Conservation (phyloP, 495 filamentous ascomycete genomes). For the Trichodelitschia bisporula region DNA sequence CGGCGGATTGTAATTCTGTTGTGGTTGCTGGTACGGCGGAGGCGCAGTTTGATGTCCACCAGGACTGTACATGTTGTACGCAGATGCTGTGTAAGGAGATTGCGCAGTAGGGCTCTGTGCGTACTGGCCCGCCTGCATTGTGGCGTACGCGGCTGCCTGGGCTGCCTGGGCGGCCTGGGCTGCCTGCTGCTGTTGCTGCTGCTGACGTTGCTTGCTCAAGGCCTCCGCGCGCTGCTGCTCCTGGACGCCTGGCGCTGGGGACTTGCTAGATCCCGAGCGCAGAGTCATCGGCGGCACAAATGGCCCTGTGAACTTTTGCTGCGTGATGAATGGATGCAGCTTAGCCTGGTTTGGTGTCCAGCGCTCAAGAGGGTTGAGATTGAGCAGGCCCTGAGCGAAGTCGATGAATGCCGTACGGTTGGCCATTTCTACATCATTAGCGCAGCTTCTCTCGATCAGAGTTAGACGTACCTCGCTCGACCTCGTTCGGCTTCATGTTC, state of each 20-base stretch:
- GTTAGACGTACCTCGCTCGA: conserved; percentile 60
- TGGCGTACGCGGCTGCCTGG: conserved; percentile 27
- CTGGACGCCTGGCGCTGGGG: conserved; percentile 86
- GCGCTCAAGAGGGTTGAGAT: conserved; percentile 85
- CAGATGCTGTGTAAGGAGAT: conserved; percentile 12
- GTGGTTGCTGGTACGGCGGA: conserved; percentile 52
- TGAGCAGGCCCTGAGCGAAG: conserved; percentile 85
- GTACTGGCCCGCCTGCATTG: conserved; percentile 36
- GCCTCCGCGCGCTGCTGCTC: conserved; percentile 91
- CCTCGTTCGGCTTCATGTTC: conserved; percentile 95
- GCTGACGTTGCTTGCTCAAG: conserved; percentile 52
- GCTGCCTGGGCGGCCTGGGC: conserved; percentile 26
- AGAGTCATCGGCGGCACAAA: conserved; percentile 97
- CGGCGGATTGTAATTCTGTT: conserved; percentile 39
- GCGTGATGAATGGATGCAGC: conserved; percentile 94
- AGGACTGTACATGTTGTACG: conserved; percentile 62
- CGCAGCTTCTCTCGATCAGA: neutral
- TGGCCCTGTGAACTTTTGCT: conserved; percentile 85
- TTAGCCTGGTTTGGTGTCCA: conserved; percentile 98
- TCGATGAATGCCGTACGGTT: conserved; percentile 98
- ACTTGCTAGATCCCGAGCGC: conserved; percentile 58
- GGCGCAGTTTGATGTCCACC: conserved; percentile 49
- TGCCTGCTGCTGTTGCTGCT: conserved; percentile 27
- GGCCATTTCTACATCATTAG: conserved; percentile 55
- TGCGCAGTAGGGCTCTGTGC: conserved; percentile 20